Percentiles rank a stretch among this genome's conserved stretches.
phyloP scores from a whole-genome alignment of 441 rosid genomes.

The Rhodomyrtus psidioides region DNA sequence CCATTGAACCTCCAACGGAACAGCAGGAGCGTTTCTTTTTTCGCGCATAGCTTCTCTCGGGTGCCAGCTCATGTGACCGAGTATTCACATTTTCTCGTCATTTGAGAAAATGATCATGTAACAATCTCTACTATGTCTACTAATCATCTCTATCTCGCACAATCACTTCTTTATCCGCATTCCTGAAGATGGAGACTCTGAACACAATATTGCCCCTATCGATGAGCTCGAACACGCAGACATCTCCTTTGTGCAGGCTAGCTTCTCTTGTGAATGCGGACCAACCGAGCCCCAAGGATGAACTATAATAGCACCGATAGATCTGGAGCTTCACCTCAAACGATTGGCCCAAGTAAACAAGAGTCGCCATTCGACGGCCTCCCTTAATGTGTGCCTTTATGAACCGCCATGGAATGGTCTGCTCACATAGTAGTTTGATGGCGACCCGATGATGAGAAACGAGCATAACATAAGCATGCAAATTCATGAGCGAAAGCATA shows the following conservation, averaged over 20 bases:
- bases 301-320: neutral
- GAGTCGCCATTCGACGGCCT: neutral
- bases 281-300: neutral
- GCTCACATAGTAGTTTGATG: neutral
- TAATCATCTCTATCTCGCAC: too few relatives aligned
- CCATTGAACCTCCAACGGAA: too few relatives aligned
- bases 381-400: neutral
- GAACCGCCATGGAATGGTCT: neutral
- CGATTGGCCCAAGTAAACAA: neutral
- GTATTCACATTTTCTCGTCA: too few relatives aligned
- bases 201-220: neutral
- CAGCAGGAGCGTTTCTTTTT: too few relatives aligned
- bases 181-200: neutral
- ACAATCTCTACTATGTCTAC: too few relatives aligned
- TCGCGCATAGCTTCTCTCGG: too few relatives aligned
- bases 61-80: too few relatives aligned
- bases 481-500: neutral
- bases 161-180: neutral
- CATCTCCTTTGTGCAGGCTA: neutral
- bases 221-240: neutral
- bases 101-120: too few relatives aligned
- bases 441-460: neutral
- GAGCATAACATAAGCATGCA: neutral
- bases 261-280: neutral
- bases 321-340: neutral